These are phyloP conservation scores for Hylodesmum podocarpum DNA, from an alignment of 306 rosid species.

Conservation along the genomic window DNA sequence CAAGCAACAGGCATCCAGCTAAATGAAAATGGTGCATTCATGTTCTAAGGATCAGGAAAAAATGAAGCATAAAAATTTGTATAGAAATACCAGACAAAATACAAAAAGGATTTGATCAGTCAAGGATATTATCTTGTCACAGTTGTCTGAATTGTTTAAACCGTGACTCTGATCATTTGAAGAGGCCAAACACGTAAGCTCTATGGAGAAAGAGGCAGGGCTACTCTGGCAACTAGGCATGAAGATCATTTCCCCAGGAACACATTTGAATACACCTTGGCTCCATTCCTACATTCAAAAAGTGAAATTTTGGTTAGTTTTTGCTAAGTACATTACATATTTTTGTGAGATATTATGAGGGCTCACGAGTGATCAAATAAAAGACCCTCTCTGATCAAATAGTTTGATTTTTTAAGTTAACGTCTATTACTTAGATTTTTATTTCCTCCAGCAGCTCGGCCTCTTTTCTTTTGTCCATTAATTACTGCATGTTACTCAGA, in stretches of 20 bases:
- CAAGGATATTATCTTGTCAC: slow-evolving; percentile 45
- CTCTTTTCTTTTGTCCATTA: background rate
- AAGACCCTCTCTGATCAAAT: background rate
- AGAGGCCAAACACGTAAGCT: slow-evolving; percentile 46
- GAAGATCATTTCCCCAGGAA: slow-evolving; percentile 56
- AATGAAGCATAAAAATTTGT: slow-evolving; percentile 39
- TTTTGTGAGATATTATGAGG: background rate
- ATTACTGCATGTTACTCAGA: background rate
- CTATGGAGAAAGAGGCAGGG: slow-evolving; percentile 54
- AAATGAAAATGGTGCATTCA: slow-evolving; percentile 19
- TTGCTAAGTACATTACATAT: background rate
- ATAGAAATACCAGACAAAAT: slow-evolving; percentile 41
- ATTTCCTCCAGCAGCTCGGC: background rate
- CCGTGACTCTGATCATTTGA: slow-evolving; percentile 19
- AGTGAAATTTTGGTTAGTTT: slow-evolving; percentile 10
- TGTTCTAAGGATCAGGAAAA: slow-evolving; percentile 35
- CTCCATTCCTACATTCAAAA: slow-evolving; percentile 59
- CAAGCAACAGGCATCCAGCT: slow-evolving; percentile 21
- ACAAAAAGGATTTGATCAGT: slow-evolving; percentile 59
- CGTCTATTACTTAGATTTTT: background rate
- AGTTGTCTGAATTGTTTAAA: slow-evolving; percentile 1
- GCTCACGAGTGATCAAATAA: background rate
- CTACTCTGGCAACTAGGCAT: slow-evolving; percentile 43
- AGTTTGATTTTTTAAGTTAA: background rate
- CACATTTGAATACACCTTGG: slow-evolving; percentile 44